Evolutionary conservation across 257 asterid species (phyloP), one percentile per base, ranked within the genome.

Genomic region (Nicotiana paniculata): DNA sequence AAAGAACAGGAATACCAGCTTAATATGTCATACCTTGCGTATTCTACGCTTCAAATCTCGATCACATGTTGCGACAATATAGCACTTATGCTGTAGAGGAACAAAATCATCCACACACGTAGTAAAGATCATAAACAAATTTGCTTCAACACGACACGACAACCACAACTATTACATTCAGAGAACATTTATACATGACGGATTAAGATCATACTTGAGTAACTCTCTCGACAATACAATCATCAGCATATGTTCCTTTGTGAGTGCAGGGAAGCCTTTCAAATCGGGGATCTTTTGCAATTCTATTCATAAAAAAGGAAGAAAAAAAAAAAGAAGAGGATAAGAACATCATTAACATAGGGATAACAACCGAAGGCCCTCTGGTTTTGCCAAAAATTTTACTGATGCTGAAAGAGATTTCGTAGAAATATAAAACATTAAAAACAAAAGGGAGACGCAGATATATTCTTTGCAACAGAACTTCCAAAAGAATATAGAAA

Each of bases 181-280:
- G 15, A 58, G 21, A 32, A 43, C 46, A 82, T 43, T 43, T 4
- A 74, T 16, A 35, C 48, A 61, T 9, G 11, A 35, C 4, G 12
- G 54, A 64, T 54, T 16, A 82, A 13, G 28, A 69, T 46, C 30
- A n/a, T 86, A 93, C 99, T 95, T 92, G 97, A 58, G 98, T 94
- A 81, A 96, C 98, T 84, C 98, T 91, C 16, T 91, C 94, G 67
- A 96, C 98, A 82, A 96, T 89, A 78, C 99, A 96, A 80, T 96
- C 99, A 89, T 96, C 99, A 74, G 98, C 99, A 90, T 94, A 96
- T 17, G 98, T 96, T 86, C 99, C 98, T 85, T 90, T 94, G 91
- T 96, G 99, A 51, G 85, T 85, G 85, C 98, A 96, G 35, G 99
- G 98, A 82, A 96, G 98, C 94, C 98, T 93, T 86, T 92, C 98